phyloP scores from a whole-genome alignment of 129 eudicot species.

The Mikania micrantha region DNA sequence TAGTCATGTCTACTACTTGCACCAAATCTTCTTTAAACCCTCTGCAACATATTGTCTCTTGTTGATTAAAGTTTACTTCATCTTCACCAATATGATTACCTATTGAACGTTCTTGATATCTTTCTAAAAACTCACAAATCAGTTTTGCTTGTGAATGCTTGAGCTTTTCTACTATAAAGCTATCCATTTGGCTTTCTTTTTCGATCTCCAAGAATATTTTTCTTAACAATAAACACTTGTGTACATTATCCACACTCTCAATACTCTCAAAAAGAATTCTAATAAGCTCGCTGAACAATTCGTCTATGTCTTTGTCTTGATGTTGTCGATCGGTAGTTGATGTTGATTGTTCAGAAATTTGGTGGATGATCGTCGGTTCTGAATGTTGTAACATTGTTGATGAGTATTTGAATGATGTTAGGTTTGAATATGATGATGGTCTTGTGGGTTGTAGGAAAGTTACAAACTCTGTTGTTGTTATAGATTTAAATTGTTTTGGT shows the following conservation, averaged over 20 bases:
- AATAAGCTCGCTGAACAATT: conserved; percentile 8
- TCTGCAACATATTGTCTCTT: background rate
- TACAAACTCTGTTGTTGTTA: background rate
- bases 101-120: too few relatives aligned
- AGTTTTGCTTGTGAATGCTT: conserved; percentile 7
- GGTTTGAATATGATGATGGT: conserved; percentile 10
- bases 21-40: background rate
- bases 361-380: background rate
- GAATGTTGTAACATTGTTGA: background rate
- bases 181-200: conserved; percentile 8
- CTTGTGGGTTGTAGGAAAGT: conserved; percentile 17
- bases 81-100: too few relatives aligned
- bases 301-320: background rate
- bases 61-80: background rate
- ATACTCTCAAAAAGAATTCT: conserved; percentile 13
- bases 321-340: background rate
- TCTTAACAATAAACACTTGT: conserved; percentile 6
- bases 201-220: conserved; percentile 10
- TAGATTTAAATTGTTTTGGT: background rate
- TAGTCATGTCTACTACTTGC: background rate
- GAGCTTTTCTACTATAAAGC: conserved; percentile 1
- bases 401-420: conserved; percentile 15
- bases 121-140: conserved; percentile 9
- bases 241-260: conserved; percentile 1
- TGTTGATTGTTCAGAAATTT: background rate